Evolutionary conservation across 139 green algal species (phyloP).

Genomic region (Chlamydomonas sp.): DNA sequence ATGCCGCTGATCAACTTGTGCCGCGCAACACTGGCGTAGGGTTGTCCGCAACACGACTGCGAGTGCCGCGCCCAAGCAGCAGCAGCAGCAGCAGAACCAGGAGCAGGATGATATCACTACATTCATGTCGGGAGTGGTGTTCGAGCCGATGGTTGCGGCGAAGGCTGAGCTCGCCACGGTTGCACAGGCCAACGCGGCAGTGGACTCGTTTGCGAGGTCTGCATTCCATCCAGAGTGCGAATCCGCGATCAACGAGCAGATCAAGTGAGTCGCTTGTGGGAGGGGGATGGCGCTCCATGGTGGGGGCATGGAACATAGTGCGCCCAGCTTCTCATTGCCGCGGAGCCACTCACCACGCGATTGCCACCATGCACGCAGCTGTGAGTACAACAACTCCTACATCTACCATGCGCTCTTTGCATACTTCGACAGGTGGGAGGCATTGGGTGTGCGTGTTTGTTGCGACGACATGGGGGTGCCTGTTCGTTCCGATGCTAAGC

Average conservation of each 20-base stretch:
- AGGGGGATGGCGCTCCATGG: too few species aligned
- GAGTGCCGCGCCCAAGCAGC: too few species aligned
- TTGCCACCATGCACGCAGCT: conserved; percentile 43
- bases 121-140: too few species aligned
- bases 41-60: too few species aligned
- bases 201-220: background rate
- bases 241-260: conserved; percentile 93
- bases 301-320: background rate
- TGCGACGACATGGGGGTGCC: background rate
- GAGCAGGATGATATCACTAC: too few species aligned
- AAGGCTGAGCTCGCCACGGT: too few species aligned
- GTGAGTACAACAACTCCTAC: conserved; percentile 86
- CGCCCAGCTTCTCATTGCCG: background rate
- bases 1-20: too few species aligned
- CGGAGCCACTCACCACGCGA: background rate
- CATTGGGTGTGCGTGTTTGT: too few species aligned
- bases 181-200: background rate
- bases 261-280: conserved; percentile 69
- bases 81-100: too few species aligned
- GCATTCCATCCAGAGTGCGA: conserved; percentile 55
- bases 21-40: too few species aligned
- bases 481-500: too few species aligned
- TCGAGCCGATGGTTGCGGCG: too few species aligned
- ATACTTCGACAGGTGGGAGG: conserved; percentile 81
- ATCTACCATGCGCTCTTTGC: conserved; percentile 88